Percentiles rank a stretch among this genome's conserved stretches.
phyloP scores from a whole-genome alignment of 1,139 yeast genomes.

The Suhomyces choctaworum region DNA sequence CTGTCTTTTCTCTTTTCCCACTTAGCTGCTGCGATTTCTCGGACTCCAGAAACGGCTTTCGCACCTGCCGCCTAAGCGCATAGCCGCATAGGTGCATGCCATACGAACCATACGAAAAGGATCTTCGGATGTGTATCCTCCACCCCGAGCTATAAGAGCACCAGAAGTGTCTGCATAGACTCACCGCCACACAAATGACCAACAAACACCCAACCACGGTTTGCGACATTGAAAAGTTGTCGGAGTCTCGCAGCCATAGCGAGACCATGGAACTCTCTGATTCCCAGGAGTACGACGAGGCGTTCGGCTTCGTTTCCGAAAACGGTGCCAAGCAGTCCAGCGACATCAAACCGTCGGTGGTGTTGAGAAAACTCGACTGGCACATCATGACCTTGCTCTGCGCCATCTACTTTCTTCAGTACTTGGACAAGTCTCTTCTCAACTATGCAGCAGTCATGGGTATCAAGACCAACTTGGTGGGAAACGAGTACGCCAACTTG shows the following conservation, averaged over 20 bases:
- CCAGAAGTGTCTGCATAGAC: no score
- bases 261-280: not conserved
- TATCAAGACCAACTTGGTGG: slow-evolving; percentile 35
- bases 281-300: slow-evolving; percentile 11
- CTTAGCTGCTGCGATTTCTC: no score
- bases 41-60: not conserved
- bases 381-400: slow-evolving; percentile 37
- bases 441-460: slow-evolving; percentile 57
- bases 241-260: not conserved
- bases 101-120: no score
- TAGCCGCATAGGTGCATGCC: not conserved
- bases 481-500: slow-evolving; percentile 42
- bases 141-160: no score
- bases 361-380: slow-evolving; percentile 27
- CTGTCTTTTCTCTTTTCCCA: no score
- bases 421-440: slow-evolving; percentile 44
- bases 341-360: not conserved
- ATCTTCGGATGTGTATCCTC: no score
- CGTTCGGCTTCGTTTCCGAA: slow-evolving; percentile 9
- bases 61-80: not conserved
- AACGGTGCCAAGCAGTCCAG: slow-evolving; percentile 2
- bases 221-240: not conserved
- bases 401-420: slow-evolving; percentile 44
- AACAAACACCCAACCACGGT: no score
- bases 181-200: no score